phyloP scores from a whole-genome alignment of 2,329 filamentous ascomycete genomes.

The Neonectria coccinea region DNA sequence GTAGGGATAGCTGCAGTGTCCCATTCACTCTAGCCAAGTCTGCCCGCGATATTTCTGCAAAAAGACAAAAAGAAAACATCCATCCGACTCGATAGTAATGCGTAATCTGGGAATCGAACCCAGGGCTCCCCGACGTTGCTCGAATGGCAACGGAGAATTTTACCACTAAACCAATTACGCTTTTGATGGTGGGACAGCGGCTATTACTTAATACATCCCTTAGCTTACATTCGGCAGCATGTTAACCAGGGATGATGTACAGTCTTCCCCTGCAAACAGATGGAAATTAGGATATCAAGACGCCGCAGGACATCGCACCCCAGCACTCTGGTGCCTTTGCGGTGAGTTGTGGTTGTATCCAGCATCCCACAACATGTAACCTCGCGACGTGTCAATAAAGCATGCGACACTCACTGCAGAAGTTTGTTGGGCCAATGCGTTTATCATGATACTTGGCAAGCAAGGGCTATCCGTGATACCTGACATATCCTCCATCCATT shows the following conservation, averaged over 20 bases:
- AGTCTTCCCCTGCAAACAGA: too few species aligned
- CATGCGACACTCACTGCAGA: not conserved
- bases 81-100: not conserved
- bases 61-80: not conserved
- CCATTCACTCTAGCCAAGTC: not conserved
- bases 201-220: too few species aligned
- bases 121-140: slow-evolving; percentile 12
- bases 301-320: too few species aligned
- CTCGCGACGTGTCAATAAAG: too few species aligned
- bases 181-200: not conserved
- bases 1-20: not conserved
- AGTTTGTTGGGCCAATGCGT: slow-evolving; percentile 17
- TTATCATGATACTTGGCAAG: slow-evolving; percentile 33
- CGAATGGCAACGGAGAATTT: slow-evolving; percentile 14
- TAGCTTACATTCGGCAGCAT: too few species aligned
- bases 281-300: too few species aligned
- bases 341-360: too few species aligned
- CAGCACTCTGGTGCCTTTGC: too few species aligned
- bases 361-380: too few species aligned
- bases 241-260: too few species aligned
- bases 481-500: slow-evolving; percentile 43
- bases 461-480: slow-evolving; percentile 41
- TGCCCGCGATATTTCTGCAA: too few species aligned
- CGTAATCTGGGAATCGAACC: slow-evolving; percentile 15
- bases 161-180: slow-evolving; percentile 15